A percentile compares a stretch with the other conserved stretches of the same genome.
These are phyloP conservation scores for Scortechinia acanthostroma DNA, from an alignment of 2,329 filamentous ascomycete genomes.

Conservation along the genomic window DNA sequence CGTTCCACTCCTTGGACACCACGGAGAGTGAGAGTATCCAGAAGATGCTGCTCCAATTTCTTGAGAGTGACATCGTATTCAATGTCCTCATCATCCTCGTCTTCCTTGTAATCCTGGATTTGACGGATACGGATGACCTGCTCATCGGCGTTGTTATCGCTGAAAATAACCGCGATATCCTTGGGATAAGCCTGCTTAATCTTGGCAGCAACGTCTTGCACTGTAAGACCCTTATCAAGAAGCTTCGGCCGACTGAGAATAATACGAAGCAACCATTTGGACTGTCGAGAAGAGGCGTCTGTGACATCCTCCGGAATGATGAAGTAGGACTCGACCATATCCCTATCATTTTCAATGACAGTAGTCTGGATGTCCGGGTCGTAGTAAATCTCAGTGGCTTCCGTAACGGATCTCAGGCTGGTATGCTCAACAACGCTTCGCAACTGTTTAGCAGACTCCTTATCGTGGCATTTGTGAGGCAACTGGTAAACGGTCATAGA, in stretches of 20 bases:
- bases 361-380: constrained; percentile 84
- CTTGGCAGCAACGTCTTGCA: constrained; percentile 81
- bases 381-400: constrained; percentile 93
- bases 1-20: constrained; percentile 83
- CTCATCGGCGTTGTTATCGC: constrained; percentile 93
- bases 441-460: constrained; percentile 76
- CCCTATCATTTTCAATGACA: constrained; percentile 76
- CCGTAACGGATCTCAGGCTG: constrained; percentile 82
- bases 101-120: constrained; percentile 68
- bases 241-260: constrained; percentile 88
- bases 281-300: constrained; percentile 58
- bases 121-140: constrained; percentile 90
- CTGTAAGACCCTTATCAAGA: constrained; percentile 85
- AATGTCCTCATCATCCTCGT: constrained; percentile 47
- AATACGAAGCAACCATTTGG: constrained; percentile 90
- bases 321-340: constrained; percentile 96
- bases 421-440: constrained; percentile 92
- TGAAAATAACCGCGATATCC: constrained; percentile 88
- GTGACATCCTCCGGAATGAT: constrained; percentile 72
- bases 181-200: constrained; percentile 84
- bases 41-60: constrained; percentile 80
- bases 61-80: constrained; percentile 91
- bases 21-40: constrained; percentile 84
- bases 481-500: constrained; percentile 89
- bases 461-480: constrained; percentile 52